These are phyloP conservation scores for Botrytis tulipae DNA, from an alignment of 2,329 filamentous ascomycete genomes.

Conservation along the genomic window DNA sequence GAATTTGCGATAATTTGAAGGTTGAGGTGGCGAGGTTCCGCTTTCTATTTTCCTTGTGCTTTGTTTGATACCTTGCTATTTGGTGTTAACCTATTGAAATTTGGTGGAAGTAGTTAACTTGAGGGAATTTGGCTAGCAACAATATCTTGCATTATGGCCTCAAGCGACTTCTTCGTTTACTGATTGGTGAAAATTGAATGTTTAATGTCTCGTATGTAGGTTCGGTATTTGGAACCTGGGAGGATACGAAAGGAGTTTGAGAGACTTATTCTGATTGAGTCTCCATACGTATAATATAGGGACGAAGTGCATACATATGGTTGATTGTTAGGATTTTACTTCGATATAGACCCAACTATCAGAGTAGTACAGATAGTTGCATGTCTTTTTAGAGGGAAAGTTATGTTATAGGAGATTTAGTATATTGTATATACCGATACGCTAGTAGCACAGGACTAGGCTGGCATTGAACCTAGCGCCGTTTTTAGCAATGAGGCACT, in stretches of 20 bases:
- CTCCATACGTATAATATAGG: accelerated
- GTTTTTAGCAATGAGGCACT: background rate
- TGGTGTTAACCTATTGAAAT: background rate
- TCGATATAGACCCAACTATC: background rate
- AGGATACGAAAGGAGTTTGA: background rate
- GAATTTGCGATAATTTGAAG: background rate
- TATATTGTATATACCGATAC: background rate
- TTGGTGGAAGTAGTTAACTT: background rate
- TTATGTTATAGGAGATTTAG: background rate
- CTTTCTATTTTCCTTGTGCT: background rate
- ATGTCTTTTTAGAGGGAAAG: background rate
- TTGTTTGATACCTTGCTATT: background rate
- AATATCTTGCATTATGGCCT: background rate
- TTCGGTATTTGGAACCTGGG: background rate
- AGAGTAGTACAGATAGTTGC: background rate
- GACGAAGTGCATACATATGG: background rate
- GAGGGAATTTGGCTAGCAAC: background rate
- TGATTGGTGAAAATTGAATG: background rate
- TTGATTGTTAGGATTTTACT: accelerated
- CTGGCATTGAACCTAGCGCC: background rate
- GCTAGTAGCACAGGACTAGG: background rate
- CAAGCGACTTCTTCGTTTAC: background rate
- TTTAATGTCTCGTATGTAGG: background rate
- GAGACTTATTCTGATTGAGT: background rate
- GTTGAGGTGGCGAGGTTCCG: background rate